Conservation (phyloP, 805 yeast genomes). For the Yarrowia keelungensis region DNA sequence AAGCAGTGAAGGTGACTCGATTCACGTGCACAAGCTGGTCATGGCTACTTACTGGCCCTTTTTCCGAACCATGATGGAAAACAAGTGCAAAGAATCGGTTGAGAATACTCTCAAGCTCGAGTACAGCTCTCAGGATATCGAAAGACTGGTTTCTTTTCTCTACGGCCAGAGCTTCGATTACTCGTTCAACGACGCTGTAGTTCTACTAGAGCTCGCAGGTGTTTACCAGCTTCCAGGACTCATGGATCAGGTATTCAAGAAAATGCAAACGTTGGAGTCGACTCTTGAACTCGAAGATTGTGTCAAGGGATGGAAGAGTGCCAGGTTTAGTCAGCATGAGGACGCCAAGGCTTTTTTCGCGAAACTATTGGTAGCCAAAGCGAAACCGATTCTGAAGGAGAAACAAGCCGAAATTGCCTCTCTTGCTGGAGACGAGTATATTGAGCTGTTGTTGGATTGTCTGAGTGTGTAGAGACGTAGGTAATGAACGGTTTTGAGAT, state of each 20-base stretch:
- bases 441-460: background rate
- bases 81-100: background rate
- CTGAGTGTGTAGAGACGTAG: background rate
- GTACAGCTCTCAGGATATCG: background rate
- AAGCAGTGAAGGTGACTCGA: background rate
- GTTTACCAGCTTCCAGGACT: background rate
- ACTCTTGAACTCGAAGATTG: background rate
- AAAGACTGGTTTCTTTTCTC: background rate
- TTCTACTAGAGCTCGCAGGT: background rate
- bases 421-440: background rate
- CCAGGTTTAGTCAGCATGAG: background rate
- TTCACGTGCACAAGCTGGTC: background rate
- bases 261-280: background rate
- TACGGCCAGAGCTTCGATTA: background rate
- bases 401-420: background rate
- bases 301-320: background rate
- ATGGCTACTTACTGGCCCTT: constrained; percentile 2
- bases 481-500: too few relatives aligned
- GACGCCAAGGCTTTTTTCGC: background rate
- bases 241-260: background rate
- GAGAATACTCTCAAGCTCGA: background rate
- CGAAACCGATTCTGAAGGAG: constrained; percentile 4
- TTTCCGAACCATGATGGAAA: background rate
- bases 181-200: background rate
- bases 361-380: background rate